Conservation (phyloP, 768 basidiomycete species). For the Boletellus ananiceps region DNA sequence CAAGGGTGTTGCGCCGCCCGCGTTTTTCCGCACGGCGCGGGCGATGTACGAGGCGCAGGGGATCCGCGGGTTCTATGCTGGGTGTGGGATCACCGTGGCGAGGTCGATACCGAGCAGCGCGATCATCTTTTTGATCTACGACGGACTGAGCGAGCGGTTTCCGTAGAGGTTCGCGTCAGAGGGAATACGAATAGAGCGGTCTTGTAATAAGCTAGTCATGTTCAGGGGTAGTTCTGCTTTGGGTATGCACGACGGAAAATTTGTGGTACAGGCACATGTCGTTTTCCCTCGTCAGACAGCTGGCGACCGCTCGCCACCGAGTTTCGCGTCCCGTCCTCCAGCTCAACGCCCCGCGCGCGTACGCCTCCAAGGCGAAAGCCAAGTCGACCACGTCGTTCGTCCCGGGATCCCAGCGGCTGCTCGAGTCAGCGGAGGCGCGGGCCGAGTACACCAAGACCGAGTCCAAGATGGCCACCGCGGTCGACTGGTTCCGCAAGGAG, state of each 20-base stretch:
- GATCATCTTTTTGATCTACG: conserved; percentile 90
- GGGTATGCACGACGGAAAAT: background rate
- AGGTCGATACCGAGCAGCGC: conserved; percentile 86
- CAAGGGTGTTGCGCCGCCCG: conserved; percentile 31
- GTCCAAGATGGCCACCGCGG: conserved; percentile 53
- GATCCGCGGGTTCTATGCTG: conserved; percentile 82
- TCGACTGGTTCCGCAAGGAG: conserved; percentile 77
- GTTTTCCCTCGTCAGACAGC: background rate
- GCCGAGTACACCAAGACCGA: conserved; percentile 62
- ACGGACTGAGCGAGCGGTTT: conserved; percentile 60
- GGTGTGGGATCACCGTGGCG: conserved; percentile 86
- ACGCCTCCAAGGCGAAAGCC: conserved; percentile 28
- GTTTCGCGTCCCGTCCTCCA: background rate
- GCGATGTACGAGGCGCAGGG: conserved; percentile 76
- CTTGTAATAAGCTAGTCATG: no score
- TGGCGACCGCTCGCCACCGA: background rate
- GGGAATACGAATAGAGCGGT: background rate
- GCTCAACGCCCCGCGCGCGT: conserved; percentile 13
- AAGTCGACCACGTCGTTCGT: conserved; percentile 57
- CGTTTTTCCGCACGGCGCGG: conserved; percentile 53
- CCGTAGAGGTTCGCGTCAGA: conserved; percentile 23
- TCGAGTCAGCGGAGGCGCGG: conserved; percentile 49
- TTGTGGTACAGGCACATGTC: background rate
- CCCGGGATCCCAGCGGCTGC: conserved; percentile 62
- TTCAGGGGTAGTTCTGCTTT: background rate